Evolutionary conservation across 2,329 filamentous ascomycete species (phyloP), one percentile per base, ranked within the genome.

Genomic region (Penicillium hesseltinei): DNA sequence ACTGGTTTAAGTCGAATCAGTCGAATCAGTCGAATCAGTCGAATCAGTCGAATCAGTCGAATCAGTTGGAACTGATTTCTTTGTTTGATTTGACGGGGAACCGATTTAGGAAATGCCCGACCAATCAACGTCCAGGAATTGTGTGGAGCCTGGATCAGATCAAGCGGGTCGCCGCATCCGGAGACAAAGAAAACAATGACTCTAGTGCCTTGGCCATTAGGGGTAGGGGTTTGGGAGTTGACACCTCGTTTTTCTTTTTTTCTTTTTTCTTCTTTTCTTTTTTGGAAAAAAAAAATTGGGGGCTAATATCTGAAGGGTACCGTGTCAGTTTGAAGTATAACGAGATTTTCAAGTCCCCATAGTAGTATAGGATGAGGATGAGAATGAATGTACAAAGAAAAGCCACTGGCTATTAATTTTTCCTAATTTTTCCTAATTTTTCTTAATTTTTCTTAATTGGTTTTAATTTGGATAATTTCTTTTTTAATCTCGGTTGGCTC

Each of bases 171-270:
- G 62, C 64, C 64, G 64, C 62, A 63, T 63, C 57, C 64, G 64
- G 63, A 58, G 51, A 65, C 62, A 66, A 66, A 66, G 64, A 66
- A 62, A 66, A 66, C 63, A 67, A 67, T 67, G 59, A 65, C 42
- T 61, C 56, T 61, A 61, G 63, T 46, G 38, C 51, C 55, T 54
- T 49, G 53, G 51, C 50, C 2, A 31, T 31, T 31, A 31, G 29
- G 17, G 11, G 38, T 46, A 31, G 27, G 13, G 10, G 21, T 33
- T n/a, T 33, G 23, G 29, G 25, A 45, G n/a, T 45, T 31, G 45
- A 47, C 19, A 47, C 45, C 19, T 47, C 29, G 13, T 35, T 42
- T 39, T 39, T 51, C 1, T 17, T 21, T 17, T 15, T 11, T 19
- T 31, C 33, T 5, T 7, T 25, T 17, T 25, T 17, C 15, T 21